A percentile compares a stretch with the other conserved stretches of the same genome.
Conservation (phyloP, 2,329 filamentous ascomycete species). For the Fusarium liriodendri region DNA sequence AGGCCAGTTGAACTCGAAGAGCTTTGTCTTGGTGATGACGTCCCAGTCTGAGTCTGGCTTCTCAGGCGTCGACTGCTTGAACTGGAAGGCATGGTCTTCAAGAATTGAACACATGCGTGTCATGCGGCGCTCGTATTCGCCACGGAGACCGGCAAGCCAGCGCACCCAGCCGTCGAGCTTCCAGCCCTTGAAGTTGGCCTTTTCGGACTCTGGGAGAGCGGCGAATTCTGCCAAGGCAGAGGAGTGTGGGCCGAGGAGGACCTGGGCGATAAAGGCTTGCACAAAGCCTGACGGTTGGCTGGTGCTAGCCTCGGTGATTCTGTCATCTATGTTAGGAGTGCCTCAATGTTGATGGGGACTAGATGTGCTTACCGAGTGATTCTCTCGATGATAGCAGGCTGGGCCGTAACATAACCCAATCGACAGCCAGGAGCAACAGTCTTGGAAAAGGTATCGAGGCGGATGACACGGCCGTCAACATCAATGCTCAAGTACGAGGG, state of each 20-base stretch:
- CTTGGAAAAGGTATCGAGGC: constrained; percentile 94
- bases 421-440: constrained; percentile 91
- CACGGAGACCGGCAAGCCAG: constrained; percentile 88
- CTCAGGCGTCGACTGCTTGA: constrained; percentile 70
- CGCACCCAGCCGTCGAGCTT: constrained; percentile 87
- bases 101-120: constrained; percentile 79
- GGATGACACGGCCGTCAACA: constrained; percentile 85
- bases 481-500: constrained; percentile 88
- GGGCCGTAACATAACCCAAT: constrained; percentile 89
- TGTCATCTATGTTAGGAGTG: constrained; percentile 43
- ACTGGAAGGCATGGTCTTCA: constrained; percentile 72
- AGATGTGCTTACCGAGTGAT: constrained; percentile 55
- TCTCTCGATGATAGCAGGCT: constrained; percentile 81
- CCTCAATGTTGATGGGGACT: too few relatives aligned
- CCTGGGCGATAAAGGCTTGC: constrained; percentile 82
- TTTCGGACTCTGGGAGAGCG: constrained; percentile 60
- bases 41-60: constrained; percentile 73
- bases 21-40: constrained; percentile 77
- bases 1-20: constrained; percentile 84
- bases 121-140: constrained; percentile 88
- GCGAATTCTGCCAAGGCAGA: constrained; percentile 54
- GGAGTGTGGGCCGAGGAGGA: constrained; percentile 77
- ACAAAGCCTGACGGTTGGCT: constrained; percentile 92
- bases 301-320: constrained; percentile 81
- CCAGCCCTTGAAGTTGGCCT: constrained; percentile 71